Evolutionary conservation across 805 yeast species (phyloP), one percentile per base, ranked within the genome.

Genomic region (Candida loeiensis): DNA sequence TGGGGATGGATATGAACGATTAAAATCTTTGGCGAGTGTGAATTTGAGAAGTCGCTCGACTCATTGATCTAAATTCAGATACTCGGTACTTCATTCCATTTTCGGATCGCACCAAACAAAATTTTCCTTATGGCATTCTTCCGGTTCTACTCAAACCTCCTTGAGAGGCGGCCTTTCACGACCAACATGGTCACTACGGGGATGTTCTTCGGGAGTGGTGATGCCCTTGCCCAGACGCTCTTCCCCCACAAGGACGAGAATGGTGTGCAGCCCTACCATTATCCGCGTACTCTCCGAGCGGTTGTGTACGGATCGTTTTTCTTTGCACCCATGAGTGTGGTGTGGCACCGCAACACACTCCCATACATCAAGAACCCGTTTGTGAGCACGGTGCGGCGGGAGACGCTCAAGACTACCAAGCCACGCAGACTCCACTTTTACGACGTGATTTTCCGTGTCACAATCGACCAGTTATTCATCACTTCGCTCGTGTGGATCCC

Each of bases 161-260:
- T 79, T 32, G 58, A 59, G 45, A 61, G 56, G 26, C 68, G 69
- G 43, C 83, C 85, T 3, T 73, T 68, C 51, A 52, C 67, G 28
- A 76, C 82, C 37, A 80, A 79, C 53, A 73, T 78, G 54, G 36
- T 71, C 19, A 65, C 76, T 37, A 76, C 82, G 1, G 82, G 83
- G 18, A 24, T 64, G 31, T 53, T 68, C 11, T 61, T 73, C 39
- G 67, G 79, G 3, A 41, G 49, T 14, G 74, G 75, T 4, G 76
- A 71, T 45, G 56, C 53, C 22, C 49, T 69, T 35, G 76, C 76
- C 2, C 73, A 70, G 46, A 49, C 49, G 18, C 51, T 63, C 15
- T 62, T 67, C 40, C 73, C 72, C 4, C 63, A 58, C 43, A 54
- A 50, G 37, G 49, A 50, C 37, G 57, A 51, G 6, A 41, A 43